phyloP scores from a whole-genome alignment of 108 stramenopile species.

The Skeletonema potamos region DNA sequence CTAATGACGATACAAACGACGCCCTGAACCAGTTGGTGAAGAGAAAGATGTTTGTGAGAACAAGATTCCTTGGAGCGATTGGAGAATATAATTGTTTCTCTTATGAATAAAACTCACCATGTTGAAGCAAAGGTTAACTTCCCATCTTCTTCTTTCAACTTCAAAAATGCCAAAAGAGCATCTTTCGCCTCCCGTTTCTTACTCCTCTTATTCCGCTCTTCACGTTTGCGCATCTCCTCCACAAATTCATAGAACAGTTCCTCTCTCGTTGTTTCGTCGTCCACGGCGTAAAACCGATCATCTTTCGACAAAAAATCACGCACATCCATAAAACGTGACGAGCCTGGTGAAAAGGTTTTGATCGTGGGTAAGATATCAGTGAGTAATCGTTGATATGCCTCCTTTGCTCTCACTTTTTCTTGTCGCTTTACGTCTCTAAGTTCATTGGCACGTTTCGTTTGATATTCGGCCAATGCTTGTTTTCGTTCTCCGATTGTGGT shows the following conservation, averaged over 20 bases:
- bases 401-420: slow-evolving; percentile 74
- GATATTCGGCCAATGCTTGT: slow-evolving; percentile 86
- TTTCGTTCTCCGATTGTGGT: slow-evolving; percentile 73
- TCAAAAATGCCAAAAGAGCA: slow-evolving; percentile 53
- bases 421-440: slow-evolving; percentile 64
- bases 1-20: slow-evolving; percentile 56
- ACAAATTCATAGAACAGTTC: slow-evolving; percentile 74
- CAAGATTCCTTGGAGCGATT: neutral
- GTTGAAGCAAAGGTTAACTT: slow-evolving; percentile 70
- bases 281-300: slow-evolving; percentile 81
- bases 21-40: slow-evolving; percentile 17
- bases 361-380: slow-evolving; percentile 58
- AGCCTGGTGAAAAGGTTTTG: slow-evolving; percentile 40
- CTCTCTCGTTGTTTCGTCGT: slow-evolving; percentile 69
- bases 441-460: slow-evolving; percentile 87
- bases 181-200: slow-evolving; percentile 71
- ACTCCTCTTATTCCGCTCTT: slow-evolving; percentile 68
- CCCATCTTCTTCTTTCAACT: slow-evolving; percentile 67
- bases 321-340: slow-evolving; percentile 57
- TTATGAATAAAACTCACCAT: slow-evolving; percentile 47
- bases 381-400: slow-evolving; percentile 66
- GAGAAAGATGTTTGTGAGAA: neutral
- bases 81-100: neutral
- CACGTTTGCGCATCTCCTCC: slow-evolving; percentile 76
- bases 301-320: slow-evolving; percentile 68